These are phyloP conservation scores for Trichosporon ovoides DNA, from an alignment of 1,284 basidiomycete genomes.

Conservation along the genomic window DNA sequence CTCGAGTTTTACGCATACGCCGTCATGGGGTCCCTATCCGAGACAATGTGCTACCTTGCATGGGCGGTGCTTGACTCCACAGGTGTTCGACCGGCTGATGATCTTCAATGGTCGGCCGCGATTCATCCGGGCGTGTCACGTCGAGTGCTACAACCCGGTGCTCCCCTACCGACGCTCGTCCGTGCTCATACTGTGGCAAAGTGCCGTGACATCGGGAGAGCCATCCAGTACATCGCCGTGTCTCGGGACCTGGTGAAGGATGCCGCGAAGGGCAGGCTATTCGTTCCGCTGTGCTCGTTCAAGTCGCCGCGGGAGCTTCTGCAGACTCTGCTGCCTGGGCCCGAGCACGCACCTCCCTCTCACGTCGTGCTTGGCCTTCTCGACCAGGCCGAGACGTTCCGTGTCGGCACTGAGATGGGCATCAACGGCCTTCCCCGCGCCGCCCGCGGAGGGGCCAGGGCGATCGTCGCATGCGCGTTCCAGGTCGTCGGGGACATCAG, in stretches of 20 bases:
- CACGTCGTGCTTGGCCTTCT: constrained; percentile 13
- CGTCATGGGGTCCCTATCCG: constrained; percentile 50
- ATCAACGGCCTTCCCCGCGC: constrained; percentile 42
- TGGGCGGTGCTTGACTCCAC: constrained; percentile 37
- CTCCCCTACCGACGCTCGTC: constrained; percentile 6
- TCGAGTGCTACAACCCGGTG: not conserved
- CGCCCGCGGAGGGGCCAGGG: constrained; percentile 40
- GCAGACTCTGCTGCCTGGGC: not conserved
- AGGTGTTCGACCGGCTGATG: constrained; percentile 13
- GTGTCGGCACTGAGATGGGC: constrained; percentile 22
- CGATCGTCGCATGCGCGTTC: constrained; percentile 34
- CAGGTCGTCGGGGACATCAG: not conserved
- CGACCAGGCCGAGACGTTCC: constrained; percentile 32
- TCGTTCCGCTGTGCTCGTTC: constrained; percentile 46
- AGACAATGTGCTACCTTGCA: constrained; percentile 49
- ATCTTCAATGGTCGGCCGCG: constrained; percentile 14
- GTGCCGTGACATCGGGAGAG: constrained; percentile 48
- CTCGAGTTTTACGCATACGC: constrained; percentile 49
- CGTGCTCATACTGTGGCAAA: constrained; percentile 5
- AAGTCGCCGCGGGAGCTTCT: constrained; percentile 20
- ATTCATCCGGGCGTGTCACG: constrained; percentile 1
- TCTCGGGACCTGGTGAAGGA: constrained; percentile 49
- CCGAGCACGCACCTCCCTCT: constrained; percentile 4
- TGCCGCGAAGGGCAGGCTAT: constrained; percentile 44
- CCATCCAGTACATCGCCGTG: constrained; percentile 50